Evolutionary conservation across 768 basidiomycete genomes (phyloP).

Genomic region (Auriscalpium orientale): DNA sequence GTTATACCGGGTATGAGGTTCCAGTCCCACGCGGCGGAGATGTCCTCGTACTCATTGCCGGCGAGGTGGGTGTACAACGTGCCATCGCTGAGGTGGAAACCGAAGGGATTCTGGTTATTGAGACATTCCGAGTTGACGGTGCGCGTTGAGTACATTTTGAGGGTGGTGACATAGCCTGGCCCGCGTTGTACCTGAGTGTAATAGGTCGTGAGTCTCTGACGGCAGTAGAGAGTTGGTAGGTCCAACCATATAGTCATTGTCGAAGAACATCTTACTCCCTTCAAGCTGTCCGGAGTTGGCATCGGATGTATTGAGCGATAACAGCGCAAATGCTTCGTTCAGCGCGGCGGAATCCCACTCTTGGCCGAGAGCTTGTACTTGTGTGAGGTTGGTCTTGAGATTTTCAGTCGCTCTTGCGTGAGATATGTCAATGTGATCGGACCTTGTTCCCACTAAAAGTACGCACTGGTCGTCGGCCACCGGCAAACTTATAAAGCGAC

Average conservation of each 20-base stretch:
- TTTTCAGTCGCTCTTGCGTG: slow-evolving; percentile 40
- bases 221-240: not conserved
- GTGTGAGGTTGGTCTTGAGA: slow-evolving; percentile 47
- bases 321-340: slow-evolving; percentile 28
- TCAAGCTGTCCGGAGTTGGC: slow-evolving; percentile 48
- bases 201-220: not conserved
- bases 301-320: slow-evolving; percentile 31
- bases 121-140: slow-evolving; percentile 56
- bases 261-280: slow-evolving; percentile 58
- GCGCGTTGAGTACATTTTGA: slow-evolving; percentile 54
- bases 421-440: not conserved
- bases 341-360: slow-evolving; percentile 43
- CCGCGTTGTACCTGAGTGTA: slow-evolving; percentile 51
- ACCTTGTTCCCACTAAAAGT: not conserved
- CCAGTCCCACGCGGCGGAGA: slow-evolving; percentile 65
- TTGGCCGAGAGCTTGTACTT: slow-evolving; percentile 40
- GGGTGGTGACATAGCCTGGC: slow-evolving; percentile 44
- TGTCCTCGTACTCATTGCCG: slow-evolving; percentile 65
- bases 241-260: slow-evolving; percentile 58
- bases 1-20: slow-evolving; percentile 65
- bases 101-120: slow-evolving; percentile 56
- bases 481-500: slow-evolving; percentile 57
- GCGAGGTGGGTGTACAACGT: slow-evolving; percentile 48
- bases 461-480: slow-evolving; percentile 35
- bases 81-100: slow-evolving; percentile 62